Evolutionary conservation across 2,329 filamentous ascomycete species (phyloP).

Genomic region (Phymatotrichopsis omnivora): DNA sequence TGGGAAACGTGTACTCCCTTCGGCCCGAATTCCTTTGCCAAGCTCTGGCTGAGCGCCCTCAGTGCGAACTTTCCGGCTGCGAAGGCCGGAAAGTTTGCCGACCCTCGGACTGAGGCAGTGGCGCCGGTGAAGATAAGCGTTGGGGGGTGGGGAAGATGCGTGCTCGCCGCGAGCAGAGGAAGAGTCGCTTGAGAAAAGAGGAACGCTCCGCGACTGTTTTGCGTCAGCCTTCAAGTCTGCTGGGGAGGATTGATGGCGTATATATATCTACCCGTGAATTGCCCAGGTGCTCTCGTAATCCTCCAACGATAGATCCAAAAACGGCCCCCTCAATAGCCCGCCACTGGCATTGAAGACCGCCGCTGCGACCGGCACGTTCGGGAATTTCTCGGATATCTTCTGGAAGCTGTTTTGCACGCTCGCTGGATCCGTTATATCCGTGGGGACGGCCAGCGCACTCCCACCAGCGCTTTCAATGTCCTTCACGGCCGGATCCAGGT

Average conservation of each 20-base stretch:
- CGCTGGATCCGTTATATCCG: conserved; percentile 49
- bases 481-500: conserved; percentile 53
- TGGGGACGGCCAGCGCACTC: conserved; percentile 57
- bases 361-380: conserved; percentile 47
- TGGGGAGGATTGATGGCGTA: too few species aligned
- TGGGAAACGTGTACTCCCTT: conserved; percentile 76
- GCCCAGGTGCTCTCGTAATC: conserved; percentile 43
- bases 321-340: conserved; percentile 45
- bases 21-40: conserved; percentile 76
- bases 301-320: conserved; percentile 45
- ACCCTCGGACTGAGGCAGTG: conserved; percentile 67
- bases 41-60: conserved; percentile 60
- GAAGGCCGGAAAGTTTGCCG: conserved; percentile 59
- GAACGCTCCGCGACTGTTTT: conserved; percentile 58
- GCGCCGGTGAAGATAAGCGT: conserved; percentile 79
- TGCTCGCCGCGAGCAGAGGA: conserved; percentile 50
- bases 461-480: conserved; percentile 61
- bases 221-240: too few species aligned
- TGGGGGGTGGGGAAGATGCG: conserved; percentile 51
- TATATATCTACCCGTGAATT: conserved; percentile 44
- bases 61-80: conserved; percentile 71
- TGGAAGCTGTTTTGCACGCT: conserved; percentile 51
- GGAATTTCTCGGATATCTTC: conserved; percentile 50
- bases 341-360: conserved; percentile 61
- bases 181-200: conserved; percentile 63